Base-by-base conservation (phyloP, 2,329 filamentous ascomycete species). In the Aspergillus tubingensis region DNA sequence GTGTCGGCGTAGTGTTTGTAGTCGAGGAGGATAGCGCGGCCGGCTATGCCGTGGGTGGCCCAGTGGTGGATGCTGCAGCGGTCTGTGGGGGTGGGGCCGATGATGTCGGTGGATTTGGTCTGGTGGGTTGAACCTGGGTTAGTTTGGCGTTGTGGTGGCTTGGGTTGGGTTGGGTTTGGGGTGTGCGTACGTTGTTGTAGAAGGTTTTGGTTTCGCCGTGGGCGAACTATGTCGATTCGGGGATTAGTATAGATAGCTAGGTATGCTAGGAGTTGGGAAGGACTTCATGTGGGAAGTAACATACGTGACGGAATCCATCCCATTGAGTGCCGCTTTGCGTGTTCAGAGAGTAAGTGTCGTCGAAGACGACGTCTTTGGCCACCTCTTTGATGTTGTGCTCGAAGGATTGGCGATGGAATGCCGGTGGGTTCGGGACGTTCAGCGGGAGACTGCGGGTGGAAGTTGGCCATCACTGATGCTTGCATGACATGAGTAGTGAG, bases 381-480 rank as follows among this genome's bases (percentile, higher is more conserved):
- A 80, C 52, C 1, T 68, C 60, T 64, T 84, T 84, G 74, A 86
- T 85, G 19, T 79, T 79, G 67, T 86, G 84, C 59, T 82, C 72
- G 69, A 86, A 86, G 0, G 68, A 63, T 62, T 85, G 79, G 5
- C 85, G 82, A 8, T 72, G 74, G 63, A 86, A 86, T 0, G 80
- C 80, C 3, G 85, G 83, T 27, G 79, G 76, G n/a, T 78, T 75
- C 0, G 84, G 84, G 0, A 82, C 74, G 58, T 83, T 78, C 15
- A 85, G 66, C 2, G 85, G 84, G 3, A 86, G 77, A 62, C 81
- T 82, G 44, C 25, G n/a, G 5, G 27, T 38, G 54, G 4, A 48
- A 43, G 6, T 41, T 0, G 30, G 50, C 30, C 4, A 51, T 54
- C 17, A 44, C 27, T 4, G 8, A 30, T 11, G 27, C 27, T 30